A percentile compares a stretch with the other conserved stretches of the same genome.
Conservation (phyloP, 2,329 filamentous ascomycete genomes). For the Fusarium subglutinans region DNA sequence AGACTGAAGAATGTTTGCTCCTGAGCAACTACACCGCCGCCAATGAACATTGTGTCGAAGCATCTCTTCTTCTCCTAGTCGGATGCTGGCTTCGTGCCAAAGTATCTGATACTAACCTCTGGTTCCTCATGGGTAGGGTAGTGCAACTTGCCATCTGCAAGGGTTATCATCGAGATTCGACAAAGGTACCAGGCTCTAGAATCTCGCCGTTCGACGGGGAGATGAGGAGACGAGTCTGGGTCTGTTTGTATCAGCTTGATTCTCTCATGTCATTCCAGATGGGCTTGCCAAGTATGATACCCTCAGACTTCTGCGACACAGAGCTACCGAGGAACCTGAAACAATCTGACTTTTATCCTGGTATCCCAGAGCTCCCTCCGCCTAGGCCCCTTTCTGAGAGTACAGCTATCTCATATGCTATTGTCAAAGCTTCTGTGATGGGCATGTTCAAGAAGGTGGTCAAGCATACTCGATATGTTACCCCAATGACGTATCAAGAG, state of each 20-base stretch:
- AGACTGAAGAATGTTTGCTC: conserved; percentile 54
- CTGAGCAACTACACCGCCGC: conserved; percentile 55
- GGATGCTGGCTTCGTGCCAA: conserved; percentile 45
- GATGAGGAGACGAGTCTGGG: conserved; percentile 59
- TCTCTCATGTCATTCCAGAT: conserved; percentile 57
- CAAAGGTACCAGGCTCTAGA: conserved; percentile 43
- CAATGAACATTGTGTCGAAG: conserved; percentile 55
- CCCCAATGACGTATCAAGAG: conserved; percentile 1
- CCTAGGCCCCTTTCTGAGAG: conserved; percentile 27
- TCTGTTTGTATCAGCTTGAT: conserved; percentile 55
- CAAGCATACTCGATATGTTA: conserved; percentile 25
- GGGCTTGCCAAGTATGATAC: conserved; percentile 59
- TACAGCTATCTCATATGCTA: conserved; percentile 39
- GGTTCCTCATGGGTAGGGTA: conserved; percentile 56
- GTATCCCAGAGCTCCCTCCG: conserved; percentile 17
- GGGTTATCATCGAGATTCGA: conserved; percentile 59
- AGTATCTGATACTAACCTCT: conserved; percentile 50
- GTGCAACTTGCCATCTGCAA: conserved; percentile 57
- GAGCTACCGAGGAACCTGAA: conserved; percentile 34
- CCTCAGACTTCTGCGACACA: conserved; percentile 31
- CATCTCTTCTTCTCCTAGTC: conserved; percentile 53
- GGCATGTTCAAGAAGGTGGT: conserved; percentile 39
- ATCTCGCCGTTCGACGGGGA: conserved; percentile 57
- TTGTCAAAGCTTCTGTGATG: conserved; percentile 44
- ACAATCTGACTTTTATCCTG: conserved; percentile 27